Evolutionary conservation across 2,329 filamentous ascomycete genomes (phyloP).

Genomic region (Phoma herbarum): DNA sequence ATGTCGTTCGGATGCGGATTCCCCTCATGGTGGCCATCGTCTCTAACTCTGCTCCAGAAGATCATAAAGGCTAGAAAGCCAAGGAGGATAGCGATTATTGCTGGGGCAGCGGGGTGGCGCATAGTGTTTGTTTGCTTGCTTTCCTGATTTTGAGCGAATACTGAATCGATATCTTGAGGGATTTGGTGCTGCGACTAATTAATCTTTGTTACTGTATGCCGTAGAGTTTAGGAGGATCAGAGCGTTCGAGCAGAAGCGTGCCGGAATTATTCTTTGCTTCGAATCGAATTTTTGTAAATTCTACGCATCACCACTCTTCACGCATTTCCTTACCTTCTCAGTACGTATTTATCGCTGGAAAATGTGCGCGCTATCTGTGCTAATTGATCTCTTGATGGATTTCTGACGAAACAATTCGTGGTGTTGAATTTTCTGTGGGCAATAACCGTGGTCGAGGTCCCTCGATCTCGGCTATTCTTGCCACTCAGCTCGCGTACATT

Average conservation of each 20-base stretch:
- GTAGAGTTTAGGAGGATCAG: background rate
- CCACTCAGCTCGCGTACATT: slow-evolving; percentile 9
- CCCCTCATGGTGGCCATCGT: slow-evolving; percentile 48
- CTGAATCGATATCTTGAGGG: background rate
- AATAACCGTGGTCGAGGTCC: background rate
- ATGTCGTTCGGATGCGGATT: slow-evolving; percentile 48
- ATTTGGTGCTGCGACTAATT: background rate
- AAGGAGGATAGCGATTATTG: slow-evolving; percentile 43
- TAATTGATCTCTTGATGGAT: background rate
- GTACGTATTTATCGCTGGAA: background rate
- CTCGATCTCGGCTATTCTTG: slow-evolving; percentile 10
- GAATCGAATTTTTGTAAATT: background rate
- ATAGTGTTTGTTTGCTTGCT: slow-evolving; percentile 27
- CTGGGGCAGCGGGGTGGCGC: slow-evolving; percentile 49
- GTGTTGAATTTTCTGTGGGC: slow-evolving; percentile 4
- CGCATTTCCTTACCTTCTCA: background rate
- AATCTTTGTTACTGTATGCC: background rate
- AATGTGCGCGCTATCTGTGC: no score
- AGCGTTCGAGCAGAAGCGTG: background rate
- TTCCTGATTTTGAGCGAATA: background rate
- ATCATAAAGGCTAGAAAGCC: slow-evolving; percentile 43
- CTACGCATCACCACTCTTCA: background rate
- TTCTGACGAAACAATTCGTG: background rate
- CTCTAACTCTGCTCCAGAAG: slow-evolving; percentile 34
- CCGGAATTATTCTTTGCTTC: background rate